phyloP scores from a whole-genome alignment of 2,329 filamentous ascomycete genomes.

The Pestalotiopsis sp. region DNA sequence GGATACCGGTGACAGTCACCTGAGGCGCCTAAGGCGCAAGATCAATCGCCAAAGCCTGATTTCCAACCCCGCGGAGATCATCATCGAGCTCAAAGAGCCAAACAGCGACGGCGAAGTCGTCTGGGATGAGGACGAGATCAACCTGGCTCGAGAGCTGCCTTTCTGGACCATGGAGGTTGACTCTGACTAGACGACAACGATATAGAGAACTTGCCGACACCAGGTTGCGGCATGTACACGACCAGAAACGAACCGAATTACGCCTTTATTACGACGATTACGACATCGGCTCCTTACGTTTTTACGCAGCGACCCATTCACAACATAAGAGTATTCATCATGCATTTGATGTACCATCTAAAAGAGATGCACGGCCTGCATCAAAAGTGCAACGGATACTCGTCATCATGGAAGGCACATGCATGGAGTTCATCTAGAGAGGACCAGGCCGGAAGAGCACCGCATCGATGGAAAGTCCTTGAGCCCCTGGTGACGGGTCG shows the following conservation, averaged over 20 bases:
- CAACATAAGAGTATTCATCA: background rate
- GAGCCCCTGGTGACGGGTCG: background rate
- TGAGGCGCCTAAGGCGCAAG: constrained; percentile 33
- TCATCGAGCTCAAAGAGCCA: constrained; percentile 36
- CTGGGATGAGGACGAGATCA: constrained; percentile 30
- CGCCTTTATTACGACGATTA: background rate
- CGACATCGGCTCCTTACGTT: background rate
- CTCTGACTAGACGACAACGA: constrained; percentile 22
- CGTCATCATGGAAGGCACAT: background rate
- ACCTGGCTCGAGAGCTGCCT: constrained; percentile 31
- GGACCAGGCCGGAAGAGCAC: background rate
- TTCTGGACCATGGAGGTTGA: constrained; percentile 37
- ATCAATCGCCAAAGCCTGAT: constrained; percentile 33
- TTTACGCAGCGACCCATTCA: background rate
- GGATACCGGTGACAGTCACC: constrained; percentile 23
- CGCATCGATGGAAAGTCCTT: background rate
- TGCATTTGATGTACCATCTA: background rate
- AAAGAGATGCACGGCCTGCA: background rate
- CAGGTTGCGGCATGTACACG: background rate
- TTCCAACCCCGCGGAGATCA: constrained; percentile 29
- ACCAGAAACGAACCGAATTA: background rate
- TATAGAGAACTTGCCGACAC: background rate
- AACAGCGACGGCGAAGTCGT: constrained; percentile 34
- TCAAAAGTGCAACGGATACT: background rate
- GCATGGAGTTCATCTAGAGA: background rate